A percentile compares a stretch with the other conserved stretches of the same genome.
phyloP scores from a whole-genome alignment of 768 basidiomycete species.

The Lactarius pseudohatsudake region DNA sequence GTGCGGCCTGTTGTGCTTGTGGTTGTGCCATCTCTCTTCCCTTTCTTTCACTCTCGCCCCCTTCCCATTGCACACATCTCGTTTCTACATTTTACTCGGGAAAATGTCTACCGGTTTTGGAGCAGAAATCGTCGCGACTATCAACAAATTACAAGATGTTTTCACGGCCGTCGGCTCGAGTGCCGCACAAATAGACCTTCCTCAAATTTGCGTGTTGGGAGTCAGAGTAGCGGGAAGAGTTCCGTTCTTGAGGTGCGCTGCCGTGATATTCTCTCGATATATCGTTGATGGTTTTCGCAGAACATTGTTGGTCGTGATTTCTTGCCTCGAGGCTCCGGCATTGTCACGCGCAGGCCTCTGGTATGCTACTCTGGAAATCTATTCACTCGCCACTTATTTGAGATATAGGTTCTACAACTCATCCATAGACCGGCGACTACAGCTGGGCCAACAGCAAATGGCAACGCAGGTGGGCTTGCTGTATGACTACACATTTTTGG shows the following conservation, averaged over 20 bases:
- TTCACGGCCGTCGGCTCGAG: slow-evolving; percentile 81
- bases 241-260: slow-evolving; percentile 81
- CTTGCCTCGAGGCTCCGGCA: slow-evolving; percentile 97
- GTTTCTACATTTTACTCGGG: slow-evolving; percentile 12
- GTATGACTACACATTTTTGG: background rate
- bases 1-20: background rate
- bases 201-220: slow-evolving; percentile 91
- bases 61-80: slow-evolving; percentile 17
- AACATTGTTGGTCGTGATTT: slow-evolving; percentile 99
- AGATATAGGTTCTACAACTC: slow-evolving; percentile 80
- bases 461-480: slow-evolving; percentile 36
- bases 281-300: slow-evolving; percentile 42
- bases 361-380: slow-evolving; percentile 45
- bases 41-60: background rate
- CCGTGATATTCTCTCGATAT: background rate
- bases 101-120: slow-evolving; percentile 64
- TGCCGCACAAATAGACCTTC: slow-evolving; percentile 79
- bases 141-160: slow-evolving; percentile 92
- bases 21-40: background rate
- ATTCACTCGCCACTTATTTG: slow-evolving; percentile 14
- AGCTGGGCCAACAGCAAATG: slow-evolving; percentile 45
- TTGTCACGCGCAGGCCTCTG: slow-evolving; percentile 95
- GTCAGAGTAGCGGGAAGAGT: slow-evolving; percentile 93
- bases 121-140: slow-evolving; percentile 72
- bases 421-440: slow-evolving; percentile 77